A percentile compares a stretch with the other conserved stretches of the same genome.
Conservation (phyloP, 1,284 basidiomycete genomes). For the Laetiporus sulphureus region DNA sequence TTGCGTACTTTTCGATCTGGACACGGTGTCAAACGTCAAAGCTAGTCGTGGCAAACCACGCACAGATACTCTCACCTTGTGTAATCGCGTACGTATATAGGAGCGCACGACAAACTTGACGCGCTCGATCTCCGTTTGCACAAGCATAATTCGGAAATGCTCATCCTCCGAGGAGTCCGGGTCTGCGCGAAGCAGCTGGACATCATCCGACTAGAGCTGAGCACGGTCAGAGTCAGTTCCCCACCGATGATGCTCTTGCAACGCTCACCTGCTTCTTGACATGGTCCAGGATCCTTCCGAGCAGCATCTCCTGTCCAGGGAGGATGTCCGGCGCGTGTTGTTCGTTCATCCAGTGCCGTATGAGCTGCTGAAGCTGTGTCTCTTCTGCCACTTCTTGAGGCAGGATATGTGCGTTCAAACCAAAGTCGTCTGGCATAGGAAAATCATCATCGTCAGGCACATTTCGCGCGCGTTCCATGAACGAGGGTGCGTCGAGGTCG, state of each 20-base stretch:
- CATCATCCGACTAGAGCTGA: constrained; percentile 23
- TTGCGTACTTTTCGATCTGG: constrained; percentile 84
- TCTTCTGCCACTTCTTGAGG: constrained; percentile 24
- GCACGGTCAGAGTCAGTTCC: constrained; percentile 12
- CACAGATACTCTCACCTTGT: constrained; percentile 57
- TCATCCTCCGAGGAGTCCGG: constrained; percentile 83
- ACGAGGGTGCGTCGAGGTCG: constrained; percentile 20
- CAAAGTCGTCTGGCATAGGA: constrained; percentile 12
- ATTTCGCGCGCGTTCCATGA: constrained; percentile 16
- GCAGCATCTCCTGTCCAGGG: constrained; percentile 66
- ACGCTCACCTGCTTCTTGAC: constrained; percentile 77
- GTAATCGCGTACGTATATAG: constrained; percentile 80
- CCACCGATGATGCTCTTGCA: neutral
- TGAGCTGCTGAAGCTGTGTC: constrained; percentile 54
- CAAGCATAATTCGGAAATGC: constrained; percentile 85
- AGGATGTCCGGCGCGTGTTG: constrained; percentile 78
- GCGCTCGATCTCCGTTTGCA: constrained; percentile 88
- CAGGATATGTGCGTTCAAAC: constrained; percentile 7
- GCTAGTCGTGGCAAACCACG: neutral
- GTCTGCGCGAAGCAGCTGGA: constrained; percentile 68
- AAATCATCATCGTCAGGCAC: constrained; percentile 21
- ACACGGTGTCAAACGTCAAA: neutral
- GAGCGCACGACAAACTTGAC: constrained; percentile 86
- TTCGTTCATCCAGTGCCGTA: constrained; percentile 83
- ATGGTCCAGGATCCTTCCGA: constrained; percentile 72